Evolutionary conservation across 1,284 basidiomycete species (phyloP).

Genomic region (Marasmius sp.): DNA sequence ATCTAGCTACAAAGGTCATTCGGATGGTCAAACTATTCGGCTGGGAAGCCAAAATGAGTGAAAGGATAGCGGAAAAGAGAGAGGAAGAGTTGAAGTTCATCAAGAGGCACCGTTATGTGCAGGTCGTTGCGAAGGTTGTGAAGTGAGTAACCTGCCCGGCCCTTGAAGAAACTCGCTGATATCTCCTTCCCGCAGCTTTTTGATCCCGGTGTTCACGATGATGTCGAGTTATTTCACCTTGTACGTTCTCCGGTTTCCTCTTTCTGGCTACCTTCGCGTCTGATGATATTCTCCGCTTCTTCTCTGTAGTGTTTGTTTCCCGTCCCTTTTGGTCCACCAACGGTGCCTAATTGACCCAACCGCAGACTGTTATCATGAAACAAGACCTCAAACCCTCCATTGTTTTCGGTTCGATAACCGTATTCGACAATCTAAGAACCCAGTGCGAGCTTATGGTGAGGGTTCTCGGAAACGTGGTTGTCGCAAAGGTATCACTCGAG

Average conservation of each 20-base stretch:
- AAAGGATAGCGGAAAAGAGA: constrained; percentile 33
- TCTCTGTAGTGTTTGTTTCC: background rate
- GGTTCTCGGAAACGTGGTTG: constrained; percentile 11
- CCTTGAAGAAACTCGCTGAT: background rate
- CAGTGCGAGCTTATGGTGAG: constrained; percentile 7
- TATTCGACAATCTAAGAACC: constrained; percentile 19
- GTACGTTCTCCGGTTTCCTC: background rate
- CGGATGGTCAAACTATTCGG: constrained; percentile 63
- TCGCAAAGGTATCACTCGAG: constrained; percentile 21
- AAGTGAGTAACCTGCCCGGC: background rate
- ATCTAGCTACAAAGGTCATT: constrained; percentile 30
- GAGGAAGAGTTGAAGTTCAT: background rate
- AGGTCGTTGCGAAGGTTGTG: background rate
- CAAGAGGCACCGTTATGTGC: background rate
- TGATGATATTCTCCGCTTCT: background rate
- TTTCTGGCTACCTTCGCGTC: background rate
- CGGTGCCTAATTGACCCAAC: background rate
- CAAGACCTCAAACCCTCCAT: constrained; percentile 1
- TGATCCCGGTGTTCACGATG: constrained; percentile 1
- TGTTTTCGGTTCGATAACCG: constrained; percentile 13
- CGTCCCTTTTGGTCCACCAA: background rate
- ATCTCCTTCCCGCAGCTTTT: background rate
- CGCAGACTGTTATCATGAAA: background rate
- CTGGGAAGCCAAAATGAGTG: constrained; percentile 49
- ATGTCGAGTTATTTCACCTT: background rate